Base-by-base conservation (phyloP, 805 yeast genomes). In the Schizosaccharomyces osmophilus region DNA sequence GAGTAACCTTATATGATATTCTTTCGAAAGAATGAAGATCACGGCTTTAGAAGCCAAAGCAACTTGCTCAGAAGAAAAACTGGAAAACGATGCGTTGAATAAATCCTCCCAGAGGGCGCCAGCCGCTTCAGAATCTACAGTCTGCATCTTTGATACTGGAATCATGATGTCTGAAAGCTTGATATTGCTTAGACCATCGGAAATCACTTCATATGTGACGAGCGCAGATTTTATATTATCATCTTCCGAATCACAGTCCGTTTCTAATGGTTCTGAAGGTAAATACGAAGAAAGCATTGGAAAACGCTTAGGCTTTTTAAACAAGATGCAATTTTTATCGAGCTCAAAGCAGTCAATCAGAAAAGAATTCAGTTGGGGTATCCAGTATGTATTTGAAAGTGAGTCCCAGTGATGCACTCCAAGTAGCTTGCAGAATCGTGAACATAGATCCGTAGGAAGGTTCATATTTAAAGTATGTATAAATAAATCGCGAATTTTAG, bases 361-460 rank as follows among this genome's bases (percentile, higher is more conserved):
- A 26, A 51, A 24, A 29, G 89, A 96, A 22, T 87, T 75, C 0
- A 95, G 97, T 70, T 90, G 97, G 69, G 87, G 87, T 64, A 90
- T 73, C 98, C 98, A 93, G 54, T 88, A 85, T 67, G 85, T 85
- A 65, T 93, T 98, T 0, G 95, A 89, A 48, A 93, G 74, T 65
- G 80, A 84, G 69, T 93, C 99, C 99, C 99, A 93, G 68, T 87
- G 90, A 70, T 93, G 99, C 67, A 93, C 97, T 48, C 90, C 75
- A n/a, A 94, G 79, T 8, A 90, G 83, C 66, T 94, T 94, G 65
- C 83, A 82, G 43, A 93, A 74, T 63, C 98, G 77, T 69, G 86
- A 87, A 66, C 80, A 79, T 29, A 88, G 77, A 65, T 85, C 88
- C 60, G 75, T 78, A 64, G 89, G 96, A 64, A 93, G 73, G 65